Evolutionary conservation across 2,329 filamentous ascomycete species (phyloP), one percentile per base, ranked within the genome.

Genomic region (Bipolaris bicolor): DNA sequence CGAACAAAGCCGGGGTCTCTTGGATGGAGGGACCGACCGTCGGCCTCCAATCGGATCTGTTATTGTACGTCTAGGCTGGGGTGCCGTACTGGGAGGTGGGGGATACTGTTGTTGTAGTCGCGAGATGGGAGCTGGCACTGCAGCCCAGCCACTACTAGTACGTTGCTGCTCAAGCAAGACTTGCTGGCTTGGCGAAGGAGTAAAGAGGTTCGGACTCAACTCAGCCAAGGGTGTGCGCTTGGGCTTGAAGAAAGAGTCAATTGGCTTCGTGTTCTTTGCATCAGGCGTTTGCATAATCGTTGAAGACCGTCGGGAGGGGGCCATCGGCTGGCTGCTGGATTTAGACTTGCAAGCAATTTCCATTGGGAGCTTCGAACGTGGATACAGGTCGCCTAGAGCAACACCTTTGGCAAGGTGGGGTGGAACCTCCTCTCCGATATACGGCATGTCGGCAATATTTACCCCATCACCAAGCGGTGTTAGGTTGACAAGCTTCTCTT

Each of bases 321-420:
- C 65, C 70, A 78, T 65, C 68, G 75, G 66, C 43, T 68, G 71
- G 20, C 57, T 60, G 26, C 70, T 70, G 44, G 76, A 64, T 44
- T 71, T 70, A 37, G 74, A 61, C 58, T 75, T 77, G 51, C 68
- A 63, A 15, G 45, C 50, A n/a, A 72, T 31, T 7, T 72, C 62
- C 46, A 88, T 82, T 2, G 82, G 83, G 58, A 88, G 75, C 76
- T 97, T 98, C 1, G 92, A 96, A 64, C 94, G 95, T 1, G 95
- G 95, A 73, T 98, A 89, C 44, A 97, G 77, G 65, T 97, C 90
- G 34, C 95, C 95, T 36, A 75, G 80, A 22, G 95, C 92, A 57
- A 99, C 88, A 5, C 86, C 88, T 49, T 82, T 81, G 7, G 94
- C 92, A 57, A 91, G 75, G 47, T 88, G 81, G 1, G 88, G 79